These are phyloP conservation scores for Lunularia cruciata DNA, from an alignment of 225 moss, liverwort and hornwort genomes.

Conservation along the genomic window DNA sequence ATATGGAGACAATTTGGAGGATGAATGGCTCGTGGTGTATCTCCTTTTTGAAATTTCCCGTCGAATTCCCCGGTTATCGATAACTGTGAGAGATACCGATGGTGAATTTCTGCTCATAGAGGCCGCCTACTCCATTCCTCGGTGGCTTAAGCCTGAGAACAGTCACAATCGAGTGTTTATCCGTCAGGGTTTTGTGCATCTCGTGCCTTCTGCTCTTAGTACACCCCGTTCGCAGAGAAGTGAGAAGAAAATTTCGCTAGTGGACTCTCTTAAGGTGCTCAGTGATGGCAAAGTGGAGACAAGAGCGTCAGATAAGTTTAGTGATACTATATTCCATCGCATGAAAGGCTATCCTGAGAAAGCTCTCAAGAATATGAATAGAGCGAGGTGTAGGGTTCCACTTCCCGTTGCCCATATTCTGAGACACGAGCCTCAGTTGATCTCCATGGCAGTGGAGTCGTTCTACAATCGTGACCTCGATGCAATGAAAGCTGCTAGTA, in stretches of 20 bases:
- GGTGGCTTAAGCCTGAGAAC: constrained; percentile 80
- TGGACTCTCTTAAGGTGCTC: constrained; percentile 29
- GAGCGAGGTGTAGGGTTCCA: constrained; percentile 72
- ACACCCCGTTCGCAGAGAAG: constrained; percentile 1
- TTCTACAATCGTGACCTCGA: constrained; percentile 83
- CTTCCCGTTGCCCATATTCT: constrained; percentile 69
- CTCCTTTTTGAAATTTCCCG: constrained; percentile 55
- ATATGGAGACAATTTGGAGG: constrained; percentile 88
- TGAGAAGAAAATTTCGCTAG: constrained; percentile 24
- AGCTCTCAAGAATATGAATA: constrained; percentile 65
- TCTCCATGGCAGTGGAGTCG: constrained; percentile 77
- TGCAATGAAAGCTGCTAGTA: constrained; percentile 69
- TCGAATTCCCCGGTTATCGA: constrained; percentile 44
- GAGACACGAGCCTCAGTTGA: constrained; percentile 82
- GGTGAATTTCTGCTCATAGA: constrained; percentile 94
- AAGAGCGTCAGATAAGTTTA: constrained; percentile 56
- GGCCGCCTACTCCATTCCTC: constrained; percentile 73
- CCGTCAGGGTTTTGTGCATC: constrained; percentile 61
- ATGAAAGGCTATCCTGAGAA: constrained; percentile 58
- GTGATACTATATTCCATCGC: constrained; percentile 56
- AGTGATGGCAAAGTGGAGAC: constrained; percentile 25
- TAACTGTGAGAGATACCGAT: constrained; percentile 74
- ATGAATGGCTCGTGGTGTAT: constrained; percentile 85
- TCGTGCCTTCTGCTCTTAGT: constrained; percentile 32
- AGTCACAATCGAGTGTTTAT: constrained; percentile 77